Evolutionary conservation across 2,329 filamentous ascomycete genomes (phyloP), one percentile per base, ranked within the genome.

Genomic region (Gaeumannomyces tritici): DNA sequence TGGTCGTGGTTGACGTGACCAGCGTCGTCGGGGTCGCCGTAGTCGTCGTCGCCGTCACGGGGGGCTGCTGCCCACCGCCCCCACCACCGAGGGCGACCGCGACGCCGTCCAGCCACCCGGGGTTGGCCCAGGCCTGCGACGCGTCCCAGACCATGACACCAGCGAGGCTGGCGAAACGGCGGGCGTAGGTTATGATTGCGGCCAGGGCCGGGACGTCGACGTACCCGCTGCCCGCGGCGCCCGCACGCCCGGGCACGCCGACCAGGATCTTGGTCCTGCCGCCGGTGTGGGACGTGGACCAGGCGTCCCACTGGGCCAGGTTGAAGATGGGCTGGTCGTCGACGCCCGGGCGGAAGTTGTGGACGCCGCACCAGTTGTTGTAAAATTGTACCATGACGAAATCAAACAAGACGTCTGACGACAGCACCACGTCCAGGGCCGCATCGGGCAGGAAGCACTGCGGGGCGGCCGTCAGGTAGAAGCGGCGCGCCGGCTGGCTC

Each of bases 71-170:
- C 33, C 6, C 33, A 35, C 33, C 33, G 13, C 29, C 11, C 56
- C 57, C 24, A 33, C 29, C 55, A 9, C 65, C 68, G 62, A 80
- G 68, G 62, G 73, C 70, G 42, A 68, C 63, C 66, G 72, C 70
- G 4, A 86, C 73, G 51, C 74, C 70, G 29, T 73, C 71, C 62
- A 88, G 73, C 70, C 85, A 87, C 1, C 83, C 84, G 2, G 66
- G 42, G 71, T 88, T 88, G n/a, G 74, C 73, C 65, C 80, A 85
- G 2, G 82, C 77, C 74, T 87, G 84, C 33, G 77, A 82, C 73
- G 82, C 82, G 71, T 89, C 87, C 87, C 86, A 89, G 74, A 88
- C 78, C 86, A 89, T 88, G 31, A 86, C 79, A 33, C 87, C 87
- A 9, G 85, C 86, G 67, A 89, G 89, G 71, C 80, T 87, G 4